Evolutionary conservation across 345 rosid species (phyloP).

Genomic region (Arabidopsis suecica): DNA sequence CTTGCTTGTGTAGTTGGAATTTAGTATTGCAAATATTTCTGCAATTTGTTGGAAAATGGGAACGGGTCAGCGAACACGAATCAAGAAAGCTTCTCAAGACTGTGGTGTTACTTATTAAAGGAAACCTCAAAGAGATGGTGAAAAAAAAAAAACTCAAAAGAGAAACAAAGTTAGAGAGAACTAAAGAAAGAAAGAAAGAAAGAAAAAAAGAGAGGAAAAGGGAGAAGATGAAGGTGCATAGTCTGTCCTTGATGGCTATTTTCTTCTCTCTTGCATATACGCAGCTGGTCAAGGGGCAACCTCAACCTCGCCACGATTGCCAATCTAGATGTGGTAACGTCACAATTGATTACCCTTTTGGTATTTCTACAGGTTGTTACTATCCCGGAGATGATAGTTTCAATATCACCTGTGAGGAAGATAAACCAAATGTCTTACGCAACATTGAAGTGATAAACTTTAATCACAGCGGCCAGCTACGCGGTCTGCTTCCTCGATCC

Average conservation of each 20-base stretch:
- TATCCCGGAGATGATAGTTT: constrained; percentile 26
- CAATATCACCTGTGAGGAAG: constrained; percentile 22
- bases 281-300: constrained; percentile 4
- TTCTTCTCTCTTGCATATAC: background rate
- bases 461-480: constrained; percentile 14
- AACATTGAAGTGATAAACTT: background rate
- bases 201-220: background rate
- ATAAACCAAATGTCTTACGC: background rate
- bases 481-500: background rate
- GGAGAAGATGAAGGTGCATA: constrained; percentile 5
- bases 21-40: background rate
- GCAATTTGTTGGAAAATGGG: background rate
- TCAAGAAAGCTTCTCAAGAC: background rate
- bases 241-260: background rate
- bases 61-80: constrained; percentile 2
- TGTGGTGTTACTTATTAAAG: background rate
- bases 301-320: constrained; percentile 22
- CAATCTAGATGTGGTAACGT: constrained; percentile 39
- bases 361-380: constrained; percentile 41
- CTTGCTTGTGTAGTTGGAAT: background rate
- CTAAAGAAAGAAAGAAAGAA: background rate
- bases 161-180: background rate
- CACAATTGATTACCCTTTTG: constrained; percentile 51
- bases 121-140: background rate
- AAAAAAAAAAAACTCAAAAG: background rate